Percentiles rank a stretch among this genome's conserved stretches.
Conservation (phyloP, 345 rosid genomes). For the Camelina neglecta region DNA sequence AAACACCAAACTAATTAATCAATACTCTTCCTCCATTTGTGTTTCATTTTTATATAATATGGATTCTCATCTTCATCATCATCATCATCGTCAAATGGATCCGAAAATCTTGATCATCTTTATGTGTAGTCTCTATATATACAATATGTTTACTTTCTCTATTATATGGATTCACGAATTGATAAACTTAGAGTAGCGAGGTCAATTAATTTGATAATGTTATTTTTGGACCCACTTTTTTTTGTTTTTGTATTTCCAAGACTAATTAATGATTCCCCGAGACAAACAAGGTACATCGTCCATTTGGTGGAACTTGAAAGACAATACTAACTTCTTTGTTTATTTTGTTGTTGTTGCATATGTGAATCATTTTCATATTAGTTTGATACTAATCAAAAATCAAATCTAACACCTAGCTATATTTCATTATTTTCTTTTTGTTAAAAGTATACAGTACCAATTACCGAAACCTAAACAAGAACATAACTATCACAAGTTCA, state of each 20-base stretch:
- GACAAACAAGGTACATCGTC: conserved; percentile 28
- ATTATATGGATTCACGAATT: conserved; percentile 9
- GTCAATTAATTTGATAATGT: conserved; percentile 27
- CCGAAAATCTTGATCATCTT: conserved; percentile 5
- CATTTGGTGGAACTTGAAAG: conserved; percentile 34
- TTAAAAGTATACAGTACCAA: not conserved
- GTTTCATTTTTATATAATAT: not conserved
- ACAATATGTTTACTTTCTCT: conserved; percentile 8
- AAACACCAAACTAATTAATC: conserved; percentile 37
- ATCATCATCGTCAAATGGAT: conserved; percentile 20
- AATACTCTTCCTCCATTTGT: not conserved
- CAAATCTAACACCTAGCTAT: not conserved
- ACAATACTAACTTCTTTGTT: conserved; percentile 11
- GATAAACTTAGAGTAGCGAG: conserved; percentile 27
- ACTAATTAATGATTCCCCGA: conserved; percentile 33
- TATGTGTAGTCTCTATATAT: conserved; percentile 11
- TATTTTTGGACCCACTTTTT: conserved; percentile 33
- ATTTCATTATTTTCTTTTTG: not conserved
- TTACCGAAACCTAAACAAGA: conserved; percentile 16
- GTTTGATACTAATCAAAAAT: not conserved
- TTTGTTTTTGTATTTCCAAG: conserved; percentile 24
- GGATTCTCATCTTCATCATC: conserved; percentile 12
- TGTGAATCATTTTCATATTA: conserved; percentile 18
- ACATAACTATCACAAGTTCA: conserved; percentile 13
- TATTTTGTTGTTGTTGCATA: not conserved